Conservation (phyloP, 164 flowering plant genomes). For the Houttuynia cordata region DNA sequence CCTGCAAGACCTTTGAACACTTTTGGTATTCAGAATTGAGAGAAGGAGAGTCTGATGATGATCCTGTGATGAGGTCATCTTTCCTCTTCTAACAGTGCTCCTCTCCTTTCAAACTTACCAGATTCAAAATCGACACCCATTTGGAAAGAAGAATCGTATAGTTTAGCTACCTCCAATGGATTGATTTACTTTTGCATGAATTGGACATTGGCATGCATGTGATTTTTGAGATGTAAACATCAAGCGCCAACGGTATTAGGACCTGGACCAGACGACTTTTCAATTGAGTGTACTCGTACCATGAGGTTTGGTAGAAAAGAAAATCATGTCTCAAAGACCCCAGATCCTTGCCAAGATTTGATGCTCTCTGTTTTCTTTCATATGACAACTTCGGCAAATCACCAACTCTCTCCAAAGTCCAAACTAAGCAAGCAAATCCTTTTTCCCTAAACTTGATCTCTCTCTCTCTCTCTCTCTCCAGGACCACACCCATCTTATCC, state of each 20-base stretch:
- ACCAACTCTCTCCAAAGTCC: neutral
- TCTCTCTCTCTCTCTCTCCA: slow-evolving; percentile 3
- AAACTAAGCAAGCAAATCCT: neutral
- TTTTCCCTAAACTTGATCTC: neutral
- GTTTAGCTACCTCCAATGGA: neutral
- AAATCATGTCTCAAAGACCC: neutral
- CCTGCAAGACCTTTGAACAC: too few species aligned
- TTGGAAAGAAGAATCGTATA: neutral
- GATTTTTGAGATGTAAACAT: too few species aligned
- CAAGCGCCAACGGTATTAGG: neutral
- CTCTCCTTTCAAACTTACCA: neutral
- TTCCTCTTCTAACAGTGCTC: neutral
- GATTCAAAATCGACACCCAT: neutral
- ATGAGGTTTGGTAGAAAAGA: neutral
- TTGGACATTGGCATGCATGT: too few species aligned
- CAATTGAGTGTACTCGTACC: neutral
- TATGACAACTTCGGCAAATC: neutral
- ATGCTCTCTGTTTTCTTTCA: neutral
- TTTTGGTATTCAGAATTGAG: too few species aligned
- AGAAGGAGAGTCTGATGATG: neutral
- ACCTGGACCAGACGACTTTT: neutral
- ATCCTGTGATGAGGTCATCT: neutral
- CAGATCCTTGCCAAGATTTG: neutral
- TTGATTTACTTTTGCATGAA: too few species aligned
- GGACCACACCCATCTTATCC: neutral